These are phyloP conservation scores for Aspergillus oerlinghausenensis DNA, from an alignment of 2,329 filamentous ascomycete species.

Conservation along the genomic window DNA sequence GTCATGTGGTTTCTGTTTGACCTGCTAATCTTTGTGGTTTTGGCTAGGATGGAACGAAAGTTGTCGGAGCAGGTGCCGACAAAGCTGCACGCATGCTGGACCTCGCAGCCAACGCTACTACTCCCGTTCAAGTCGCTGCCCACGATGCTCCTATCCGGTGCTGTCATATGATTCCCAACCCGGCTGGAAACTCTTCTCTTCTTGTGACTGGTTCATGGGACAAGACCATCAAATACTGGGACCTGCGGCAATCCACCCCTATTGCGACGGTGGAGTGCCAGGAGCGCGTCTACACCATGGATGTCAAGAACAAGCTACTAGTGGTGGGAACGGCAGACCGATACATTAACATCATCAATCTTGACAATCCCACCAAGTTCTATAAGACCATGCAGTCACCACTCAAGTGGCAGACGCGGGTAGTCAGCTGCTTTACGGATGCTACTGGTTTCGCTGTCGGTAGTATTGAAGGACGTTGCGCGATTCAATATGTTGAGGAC, in stretches of 20 bases:
- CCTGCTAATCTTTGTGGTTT: constrained; percentile 3
- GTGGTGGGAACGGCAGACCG: constrained; percentile 91
- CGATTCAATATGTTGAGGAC: constrained; percentile 97
- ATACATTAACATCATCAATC: constrained; percentile 92
- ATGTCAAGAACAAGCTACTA: constrained; percentile 80
- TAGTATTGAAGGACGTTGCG: constrained; percentile 93
- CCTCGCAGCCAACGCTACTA: constrained; percentile 55
- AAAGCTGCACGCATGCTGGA: constrained; percentile 88
- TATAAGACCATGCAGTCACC: constrained; percentile 97
- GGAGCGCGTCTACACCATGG: constrained; percentile 74
- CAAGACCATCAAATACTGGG: constrained; percentile 55
- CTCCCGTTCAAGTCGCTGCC: constrained; percentile 65
- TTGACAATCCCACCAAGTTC: constrained; percentile 80
- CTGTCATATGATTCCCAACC: constrained; percentile 71
- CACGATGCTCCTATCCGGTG: constrained; percentile 80
- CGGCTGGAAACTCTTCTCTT: constrained; percentile 57
- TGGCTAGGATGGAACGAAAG: constrained; percentile 76
- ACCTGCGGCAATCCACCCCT: constrained; percentile 46
- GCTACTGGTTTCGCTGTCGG: constrained; percentile 89
- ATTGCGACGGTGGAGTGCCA: constrained; percentile 45
- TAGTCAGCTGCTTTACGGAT: constrained; percentile 92
- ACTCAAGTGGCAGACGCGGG: constrained; percentile 95
- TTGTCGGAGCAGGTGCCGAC: constrained; percentile 84
- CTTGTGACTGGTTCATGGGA: constrained; percentile 76
- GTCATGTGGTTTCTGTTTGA: constrained; percentile 3